Base-by-base conservation (phyloP, 768 basidiomycete species). In the Fomitopsis pulvina region DNA sequence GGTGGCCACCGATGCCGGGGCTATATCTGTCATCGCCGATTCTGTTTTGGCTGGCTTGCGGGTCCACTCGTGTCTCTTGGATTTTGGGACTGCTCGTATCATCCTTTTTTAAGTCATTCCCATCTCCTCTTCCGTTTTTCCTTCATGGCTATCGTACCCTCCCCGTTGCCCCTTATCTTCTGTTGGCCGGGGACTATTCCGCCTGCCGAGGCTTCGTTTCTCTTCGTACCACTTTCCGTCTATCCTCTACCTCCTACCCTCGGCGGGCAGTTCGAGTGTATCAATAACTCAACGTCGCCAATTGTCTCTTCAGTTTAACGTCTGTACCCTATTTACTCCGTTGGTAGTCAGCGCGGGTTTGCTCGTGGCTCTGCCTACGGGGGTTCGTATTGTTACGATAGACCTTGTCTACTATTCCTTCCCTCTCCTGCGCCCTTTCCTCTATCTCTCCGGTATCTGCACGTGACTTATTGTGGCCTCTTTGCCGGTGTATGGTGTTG, bases 41-140 rank as follows among this genome's bases (percentile, higher is more conserved):
- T 47, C 57, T 54, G 43, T 50, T 52, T 60, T 57, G 55, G 56
- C 55, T 58, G 57, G 57, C 54, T 49, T 14, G 52, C 51, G 48
- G 67, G 66, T 71, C 66, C 68, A 72, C 64, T 71, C 70, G 73
- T 66, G 67, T 74, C 63, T 64, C 54, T 43, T 57, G 47, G 51
- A 34, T 48, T 43, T 55, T 51, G 49, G 53, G 56, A 57, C 56
- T 54, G 47, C 45, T 56, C 57, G 45, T 50, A 55, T 49, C 55
- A 54, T 60, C 54, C 51, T 54, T 50, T 37, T 53, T 45, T 43
- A 25, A 39, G 37, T 22, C 52, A 28, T 42, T 45, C 45, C 43
- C 14, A 14, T 49, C 45, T 27, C 21, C 32, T 50, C 25, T 28
- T 28, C 40, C 47, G 18, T 48, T 32, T 49, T 39, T 32, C 16